A percentile compares a stretch with the other conserved stretches of the same genome.
Conservation (phyloP, 2,329 filamentous ascomycete species). For the Venturia asperata region DNA sequence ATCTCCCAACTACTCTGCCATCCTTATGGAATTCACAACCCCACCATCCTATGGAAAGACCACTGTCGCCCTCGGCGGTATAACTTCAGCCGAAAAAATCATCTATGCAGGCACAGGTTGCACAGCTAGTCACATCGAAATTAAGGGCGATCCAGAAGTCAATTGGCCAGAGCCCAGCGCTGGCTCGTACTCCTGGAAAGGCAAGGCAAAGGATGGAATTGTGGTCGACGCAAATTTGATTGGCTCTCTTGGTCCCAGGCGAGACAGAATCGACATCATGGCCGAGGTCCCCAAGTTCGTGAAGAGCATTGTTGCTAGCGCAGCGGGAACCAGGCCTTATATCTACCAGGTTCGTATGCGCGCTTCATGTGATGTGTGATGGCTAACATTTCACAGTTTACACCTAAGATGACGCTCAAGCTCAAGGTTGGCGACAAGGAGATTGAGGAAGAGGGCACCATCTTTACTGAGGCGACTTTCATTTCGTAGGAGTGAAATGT, state of each 20-base stretch:
- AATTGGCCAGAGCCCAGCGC: constrained; percentile 83
- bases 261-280: constrained; percentile 91
- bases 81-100: constrained; percentile 75
- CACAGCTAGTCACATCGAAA: constrained; percentile 60
- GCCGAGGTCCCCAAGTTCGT: constrained; percentile 91
- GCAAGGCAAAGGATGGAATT: constrained; percentile 70
- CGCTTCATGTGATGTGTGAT: constrained; percentile 20
- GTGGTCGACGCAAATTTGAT: constrained; percentile 62
- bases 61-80: constrained; percentile 71
- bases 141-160: constrained; percentile 66
- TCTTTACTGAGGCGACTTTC: constrained; percentile 94
- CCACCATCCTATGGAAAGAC: constrained; percentile 88
- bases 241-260: constrained; percentile 58
- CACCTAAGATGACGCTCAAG: constrained; percentile 67
- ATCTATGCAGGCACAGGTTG: constrained; percentile 62
- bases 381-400: constrained; percentile 52
- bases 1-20: constrained; percentile 73
- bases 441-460: constrained; percentile 64
- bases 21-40: constrained; percentile 95
- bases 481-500: constrained; percentile 42
- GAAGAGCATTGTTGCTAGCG: constrained; percentile 83
- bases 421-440: constrained; percentile 78
- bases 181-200: constrained; percentile 70
- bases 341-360: constrained; percentile 73
- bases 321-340: constrained; percentile 89